phyloP scores from a whole-genome alignment of 2,329 filamentous ascomycete genomes.

The Bipolaris sorokiniana region DNA sequence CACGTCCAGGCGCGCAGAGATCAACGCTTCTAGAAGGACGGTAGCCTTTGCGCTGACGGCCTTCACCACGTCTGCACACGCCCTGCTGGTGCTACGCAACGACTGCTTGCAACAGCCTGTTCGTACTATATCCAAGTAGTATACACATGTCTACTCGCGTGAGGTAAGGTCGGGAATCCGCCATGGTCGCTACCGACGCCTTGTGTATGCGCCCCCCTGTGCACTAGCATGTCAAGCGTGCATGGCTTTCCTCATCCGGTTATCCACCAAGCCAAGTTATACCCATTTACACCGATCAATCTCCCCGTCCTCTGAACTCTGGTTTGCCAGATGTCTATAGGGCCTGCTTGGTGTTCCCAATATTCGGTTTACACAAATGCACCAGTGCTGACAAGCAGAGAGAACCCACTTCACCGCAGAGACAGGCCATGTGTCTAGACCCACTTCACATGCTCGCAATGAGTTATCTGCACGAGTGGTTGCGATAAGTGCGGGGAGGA shows the following conservation, averaged over 20 bases:
- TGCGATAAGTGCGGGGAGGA: not conserved
- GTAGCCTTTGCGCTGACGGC: not conserved
- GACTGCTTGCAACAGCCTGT: too few species aligned
- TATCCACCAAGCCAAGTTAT: conserved; percentile 1
- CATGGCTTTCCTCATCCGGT: conserved; percentile 9
- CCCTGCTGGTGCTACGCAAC: not conserved
- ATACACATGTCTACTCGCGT: not conserved
- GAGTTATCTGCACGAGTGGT: not conserved
- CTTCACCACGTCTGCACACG: conserved; percentile 5
- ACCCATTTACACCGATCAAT: conserved; percentile 4
- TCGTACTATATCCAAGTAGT: too few species aligned
- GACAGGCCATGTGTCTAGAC: not conserved
- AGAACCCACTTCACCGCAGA: not conserved
- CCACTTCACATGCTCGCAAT: conserved; percentile 1
- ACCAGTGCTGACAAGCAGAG: not conserved
- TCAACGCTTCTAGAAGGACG: conserved; percentile 19
- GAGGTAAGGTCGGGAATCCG: not conserved
- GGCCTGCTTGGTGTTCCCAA: not conserved
- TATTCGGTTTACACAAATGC: not conserved
- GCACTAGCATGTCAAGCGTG: not conserved
- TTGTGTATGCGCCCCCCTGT: not conserved
- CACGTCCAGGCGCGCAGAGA: conserved; percentile 6
- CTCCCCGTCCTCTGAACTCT: not conserved
- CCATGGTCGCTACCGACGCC: not conserved
- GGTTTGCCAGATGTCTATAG: not conserved